A percentile compares a stretch with the other conserved stretches of the same genome.
These are phyloP conservation scores for Phytophthora colocasiae DNA, from an alignment of 352 stramenopile genomes.

Conservation along the genomic window DNA sequence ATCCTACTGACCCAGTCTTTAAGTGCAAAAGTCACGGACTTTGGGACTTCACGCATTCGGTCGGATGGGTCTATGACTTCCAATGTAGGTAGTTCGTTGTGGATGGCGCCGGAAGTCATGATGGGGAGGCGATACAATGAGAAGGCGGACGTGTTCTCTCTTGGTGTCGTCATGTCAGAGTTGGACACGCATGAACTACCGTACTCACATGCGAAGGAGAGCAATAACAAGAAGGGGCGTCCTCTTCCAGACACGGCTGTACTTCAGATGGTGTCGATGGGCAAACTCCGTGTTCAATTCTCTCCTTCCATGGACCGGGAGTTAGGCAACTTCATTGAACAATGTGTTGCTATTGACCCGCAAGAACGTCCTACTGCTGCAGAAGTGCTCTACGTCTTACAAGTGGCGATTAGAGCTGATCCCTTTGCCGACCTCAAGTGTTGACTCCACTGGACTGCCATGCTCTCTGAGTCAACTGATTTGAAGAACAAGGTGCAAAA, in stretches of 20 bases:
- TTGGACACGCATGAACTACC: conserved; percentile 38
- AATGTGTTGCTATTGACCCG: conserved; percentile 36
- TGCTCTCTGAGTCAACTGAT: not conserved
- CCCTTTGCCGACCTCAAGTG: not conserved
- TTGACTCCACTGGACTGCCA: not conserved
- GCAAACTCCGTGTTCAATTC: conserved; percentile 39
- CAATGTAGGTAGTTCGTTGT: not conserved
- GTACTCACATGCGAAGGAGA: conserved; percentile 30
- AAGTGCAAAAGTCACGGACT: not conserved
- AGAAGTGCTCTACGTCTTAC: conserved; percentile 40
- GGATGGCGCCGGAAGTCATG: not conserved
- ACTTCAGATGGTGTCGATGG: conserved; percentile 49
- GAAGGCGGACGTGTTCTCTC: not conserved
- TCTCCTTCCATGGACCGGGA: conserved; percentile 21
- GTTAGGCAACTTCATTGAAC: conserved; percentile 14
- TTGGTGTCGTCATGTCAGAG: conserved; percentile 18
- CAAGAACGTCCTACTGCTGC: conserved; percentile 28
- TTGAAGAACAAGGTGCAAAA: conserved; percentile 1
- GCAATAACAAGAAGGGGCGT: conserved; percentile 11
- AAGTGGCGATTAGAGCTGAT: conserved; percentile 24
- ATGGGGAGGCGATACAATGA: not conserved
- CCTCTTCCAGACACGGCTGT: conserved; percentile 37
- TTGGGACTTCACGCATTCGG: not conserved
- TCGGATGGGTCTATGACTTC: not conserved
- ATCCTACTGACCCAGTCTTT: not conserved